These are phyloP conservation scores for Colletotrichum musae DNA, from an alignment of 2,329 filamentous ascomycete genomes.

Conservation along the genomic window DNA sequence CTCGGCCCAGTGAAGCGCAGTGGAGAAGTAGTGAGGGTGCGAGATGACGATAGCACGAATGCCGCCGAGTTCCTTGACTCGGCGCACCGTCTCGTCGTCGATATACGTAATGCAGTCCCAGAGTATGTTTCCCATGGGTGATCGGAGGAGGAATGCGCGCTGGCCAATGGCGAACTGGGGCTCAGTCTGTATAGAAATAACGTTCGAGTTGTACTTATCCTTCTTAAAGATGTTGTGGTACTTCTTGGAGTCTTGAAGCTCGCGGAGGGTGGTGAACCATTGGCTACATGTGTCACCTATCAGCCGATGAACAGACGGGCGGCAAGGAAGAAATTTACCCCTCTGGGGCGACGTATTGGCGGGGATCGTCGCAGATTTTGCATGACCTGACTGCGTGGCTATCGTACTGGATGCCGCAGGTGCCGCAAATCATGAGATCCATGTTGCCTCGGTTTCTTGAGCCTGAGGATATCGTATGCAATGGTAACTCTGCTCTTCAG, in stretches of 20 bases:
- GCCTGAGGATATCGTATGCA: not conserved
- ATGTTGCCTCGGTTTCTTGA: not conserved
- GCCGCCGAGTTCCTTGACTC: conserved; percentile 74
- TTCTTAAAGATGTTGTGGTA: conserved; percentile 70
- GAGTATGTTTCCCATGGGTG: conserved; percentile 77
- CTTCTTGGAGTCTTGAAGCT: conserved; percentile 52
- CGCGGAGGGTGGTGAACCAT: conserved; percentile 73
- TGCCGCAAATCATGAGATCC: conserved; percentile 70
- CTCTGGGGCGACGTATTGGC: conserved; percentile 74
- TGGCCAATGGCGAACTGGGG: conserved; percentile 82
- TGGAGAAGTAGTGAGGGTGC: conserved; percentile 88
- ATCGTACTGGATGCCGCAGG: conserved; percentile 80
- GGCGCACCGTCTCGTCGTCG: conserved; percentile 72
- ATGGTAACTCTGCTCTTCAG: no score
- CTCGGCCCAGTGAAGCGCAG: conserved; percentile 80
- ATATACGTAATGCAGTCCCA: conserved; percentile 85
- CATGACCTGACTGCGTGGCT: conserved; percentile 67
- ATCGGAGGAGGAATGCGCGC: conserved; percentile 78
- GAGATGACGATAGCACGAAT: conserved; percentile 81
- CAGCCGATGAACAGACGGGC: no score
- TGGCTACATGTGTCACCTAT: conserved; percentile 65
- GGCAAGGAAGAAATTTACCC: conserved; percentile 15
- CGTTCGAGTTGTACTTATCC: conserved; percentile 58
- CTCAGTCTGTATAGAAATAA: conserved; percentile 63
- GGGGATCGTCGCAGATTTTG: conserved; percentile 80